Conservation (phyloP, 768 basidiomycete genomes). For the Hericium erinaceus region DNA sequence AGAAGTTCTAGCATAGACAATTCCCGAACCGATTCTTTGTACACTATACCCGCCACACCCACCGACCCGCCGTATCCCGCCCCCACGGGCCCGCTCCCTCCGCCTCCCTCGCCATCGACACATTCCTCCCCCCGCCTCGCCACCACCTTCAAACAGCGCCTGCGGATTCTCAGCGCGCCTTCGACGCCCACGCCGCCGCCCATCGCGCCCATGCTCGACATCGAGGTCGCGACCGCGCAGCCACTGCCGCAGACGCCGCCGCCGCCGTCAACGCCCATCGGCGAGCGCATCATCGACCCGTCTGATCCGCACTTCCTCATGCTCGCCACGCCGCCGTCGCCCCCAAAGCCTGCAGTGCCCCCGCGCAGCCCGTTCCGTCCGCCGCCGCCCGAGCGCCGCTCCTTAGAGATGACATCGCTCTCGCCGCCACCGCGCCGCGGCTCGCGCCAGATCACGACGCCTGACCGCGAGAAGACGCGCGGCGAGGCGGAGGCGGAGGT, state of each 20-base stretch:
- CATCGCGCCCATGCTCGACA: constrained; percentile 13
- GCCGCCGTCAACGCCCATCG: constrained; percentile 43
- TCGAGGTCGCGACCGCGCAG: constrained; percentile 6
- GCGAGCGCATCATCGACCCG: constrained; percentile 48
- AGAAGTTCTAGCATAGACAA: constrained; percentile 18
- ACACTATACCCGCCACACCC: constrained; percentile 37
- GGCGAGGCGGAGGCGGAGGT: background rate
- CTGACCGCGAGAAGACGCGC: background rate
- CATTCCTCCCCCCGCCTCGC: constrained; percentile 9
- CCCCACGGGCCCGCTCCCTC: constrained; percentile 35
- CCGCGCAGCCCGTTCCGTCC: constrained; percentile 19
- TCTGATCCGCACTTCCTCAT: constrained; percentile 58
- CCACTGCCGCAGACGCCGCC: constrained; percentile 17
- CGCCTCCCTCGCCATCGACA: constrained; percentile 14
- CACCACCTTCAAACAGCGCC: constrained; percentile 41
- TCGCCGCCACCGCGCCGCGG: constrained; percentile 57
- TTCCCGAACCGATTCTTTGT: constrained; percentile 27
- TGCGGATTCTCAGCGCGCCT: constrained; percentile 54
- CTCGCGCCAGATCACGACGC: constrained; percentile 35
- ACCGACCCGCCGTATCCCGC: constrained; percentile 30
- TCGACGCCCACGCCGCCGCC: constrained; percentile 21
- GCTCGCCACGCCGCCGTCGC: constrained; percentile 37
- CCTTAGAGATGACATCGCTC: constrained; percentile 37
- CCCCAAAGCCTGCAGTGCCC: constrained; percentile 20
- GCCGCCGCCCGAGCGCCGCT: constrained; percentile 20